These are phyloP conservation scores for Diddensiella santjacobensis DNA, from an alignment of 805 yeast species.

Conservation along the genomic window DNA sequence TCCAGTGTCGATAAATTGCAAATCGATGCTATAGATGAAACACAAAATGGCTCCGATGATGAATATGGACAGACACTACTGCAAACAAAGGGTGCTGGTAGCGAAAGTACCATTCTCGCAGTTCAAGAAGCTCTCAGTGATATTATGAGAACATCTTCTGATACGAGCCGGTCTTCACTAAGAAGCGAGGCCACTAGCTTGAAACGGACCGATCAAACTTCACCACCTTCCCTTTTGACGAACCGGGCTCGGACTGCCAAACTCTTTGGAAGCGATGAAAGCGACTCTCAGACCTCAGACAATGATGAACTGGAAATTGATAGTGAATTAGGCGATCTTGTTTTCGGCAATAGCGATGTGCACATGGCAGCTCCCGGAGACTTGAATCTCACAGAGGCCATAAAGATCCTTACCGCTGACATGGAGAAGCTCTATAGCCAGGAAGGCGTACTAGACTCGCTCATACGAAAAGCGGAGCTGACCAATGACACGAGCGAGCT, in stretches of 20 bases:
- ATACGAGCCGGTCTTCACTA: background rate
- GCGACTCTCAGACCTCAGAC: conserved; percentile 23
- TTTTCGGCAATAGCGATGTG: conserved; percentile 22
- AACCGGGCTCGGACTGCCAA: conserved; percentile 1
- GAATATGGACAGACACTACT: conserved; percentile 3
- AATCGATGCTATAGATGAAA: conserved; percentile 23
- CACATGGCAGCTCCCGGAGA: conserved; percentile 67
- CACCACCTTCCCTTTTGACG: background rate
- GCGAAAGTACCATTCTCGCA: conserved; percentile 45
- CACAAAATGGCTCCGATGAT: no score
- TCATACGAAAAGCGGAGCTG: conserved; percentile 76
- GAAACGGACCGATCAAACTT: background rate
- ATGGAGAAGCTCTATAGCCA: conserved; percentile 61
- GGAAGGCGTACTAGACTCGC: conserved; percentile 57
- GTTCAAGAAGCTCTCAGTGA: conserved; percentile 66
- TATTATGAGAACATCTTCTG: conserved; percentile 35
- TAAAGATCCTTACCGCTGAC: conserved; percentile 52
- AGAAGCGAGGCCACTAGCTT: background rate
- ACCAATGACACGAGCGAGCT: conserved; percentile 72
- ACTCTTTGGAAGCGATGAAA: conserved; percentile 26
- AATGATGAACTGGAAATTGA: conserved; percentile 20
- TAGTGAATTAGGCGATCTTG: background rate
- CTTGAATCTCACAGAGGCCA: conserved; percentile 61
- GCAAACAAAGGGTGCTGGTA: conserved; percentile 11
- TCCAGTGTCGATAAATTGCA: conserved; percentile 30